Evolutionary conservation across 371 early-diverging fungal genomes (phyloP).

Genomic region (Circinella umbellata): DNA sequence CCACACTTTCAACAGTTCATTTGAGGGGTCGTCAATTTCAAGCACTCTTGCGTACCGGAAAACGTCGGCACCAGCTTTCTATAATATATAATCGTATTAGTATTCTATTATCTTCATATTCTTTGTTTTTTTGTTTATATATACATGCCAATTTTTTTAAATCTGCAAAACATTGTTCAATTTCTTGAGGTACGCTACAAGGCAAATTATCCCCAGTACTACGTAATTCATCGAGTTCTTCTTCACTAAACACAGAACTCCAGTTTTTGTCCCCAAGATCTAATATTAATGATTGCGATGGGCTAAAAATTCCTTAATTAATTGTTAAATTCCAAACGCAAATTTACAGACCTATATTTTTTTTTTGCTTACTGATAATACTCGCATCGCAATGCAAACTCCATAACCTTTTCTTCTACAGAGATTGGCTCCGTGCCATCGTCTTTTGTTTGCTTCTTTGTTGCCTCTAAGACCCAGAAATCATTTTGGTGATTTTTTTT

Average conservation of each 20-base stretch:
- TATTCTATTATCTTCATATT: too few relatives aligned
- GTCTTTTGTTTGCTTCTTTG: neutral
- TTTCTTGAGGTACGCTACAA: too few relatives aligned
- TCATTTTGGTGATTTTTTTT: neutral
- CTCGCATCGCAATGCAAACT: conserved; percentile 11
- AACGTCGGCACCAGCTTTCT: too few relatives aligned
- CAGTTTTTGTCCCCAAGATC: conserved; percentile 9
- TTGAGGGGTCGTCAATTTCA: too few relatives aligned
- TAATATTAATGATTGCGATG: conserved; percentile 3
- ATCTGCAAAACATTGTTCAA: too few relatives aligned
- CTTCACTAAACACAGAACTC: neutral
- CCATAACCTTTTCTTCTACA: conserved; percentile 7
- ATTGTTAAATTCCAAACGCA: too few relatives aligned
- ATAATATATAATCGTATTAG: too few relatives aligned
- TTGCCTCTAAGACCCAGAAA: conserved; percentile 3
- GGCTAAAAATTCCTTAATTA: neutral
- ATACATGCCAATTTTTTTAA: too few relatives aligned
- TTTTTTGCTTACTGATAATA: conserved; percentile 10
- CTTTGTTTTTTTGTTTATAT: too few relatives aligned
- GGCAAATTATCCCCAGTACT: neutral
- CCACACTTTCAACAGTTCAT: too few relatives aligned
- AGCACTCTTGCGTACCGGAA: too few relatives aligned
- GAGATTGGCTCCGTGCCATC: neutral
- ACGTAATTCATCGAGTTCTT: conserved; percentile 1
- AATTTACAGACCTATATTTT: neutral